Conservation (phyloP, 208 protist species). For the Crithidia fasciculata region DNA sequence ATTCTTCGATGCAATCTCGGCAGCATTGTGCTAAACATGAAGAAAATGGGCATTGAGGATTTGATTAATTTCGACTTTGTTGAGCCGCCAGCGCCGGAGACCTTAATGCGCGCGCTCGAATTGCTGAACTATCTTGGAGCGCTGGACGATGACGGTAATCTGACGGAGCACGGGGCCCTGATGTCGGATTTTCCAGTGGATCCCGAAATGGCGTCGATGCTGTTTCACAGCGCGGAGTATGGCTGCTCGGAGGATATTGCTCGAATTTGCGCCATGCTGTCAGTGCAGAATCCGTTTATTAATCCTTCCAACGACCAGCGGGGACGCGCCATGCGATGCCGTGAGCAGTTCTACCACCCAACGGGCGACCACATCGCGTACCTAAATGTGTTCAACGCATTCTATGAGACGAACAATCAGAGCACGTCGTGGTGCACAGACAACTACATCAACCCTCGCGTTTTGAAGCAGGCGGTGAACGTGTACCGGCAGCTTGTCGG, state of each 20-base stretch:
- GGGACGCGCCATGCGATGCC: slow-evolving; percentile 66
- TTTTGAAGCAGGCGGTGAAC: slow-evolving; percentile 95
- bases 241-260: slow-evolving; percentile 97
- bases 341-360: slow-evolving; percentile 96
- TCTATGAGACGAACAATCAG: slow-evolving; percentile 61
- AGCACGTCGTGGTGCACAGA: slow-evolving; percentile 95
- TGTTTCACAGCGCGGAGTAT: slow-evolving; percentile 94
- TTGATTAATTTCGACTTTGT: slow-evolving; percentile 98
- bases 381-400: slow-evolving; percentile 93
- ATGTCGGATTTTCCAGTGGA: slow-evolving; percentile 99
- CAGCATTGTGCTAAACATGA: slow-evolving; percentile 97
- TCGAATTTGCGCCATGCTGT: slow-evolving; percentile 97
- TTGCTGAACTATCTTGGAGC: slow-evolving; percentile 95
- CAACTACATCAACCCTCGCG: slow-evolving; percentile 97
- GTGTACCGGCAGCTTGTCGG: slow-evolving; percentile 94
- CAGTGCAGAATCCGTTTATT: slow-evolving; percentile 81
- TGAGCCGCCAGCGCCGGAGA: slow-evolving; percentile 96
- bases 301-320: slow-evolving; percentile 78
- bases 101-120: slow-evolving; percentile 95
- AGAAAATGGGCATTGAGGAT: slow-evolving; percentile 98
- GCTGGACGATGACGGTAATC: slow-evolving; percentile 97
- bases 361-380: slow-evolving; percentile 98
- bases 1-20: slow-evolving; percentile 98
- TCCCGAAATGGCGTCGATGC: slow-evolving; percentile 96
- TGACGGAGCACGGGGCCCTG: slow-evolving; percentile 94